Evolutionary conservation across 1,284 basidiomycete species (phyloP).

Genomic region (Apiotrichum sp.): DNA sequence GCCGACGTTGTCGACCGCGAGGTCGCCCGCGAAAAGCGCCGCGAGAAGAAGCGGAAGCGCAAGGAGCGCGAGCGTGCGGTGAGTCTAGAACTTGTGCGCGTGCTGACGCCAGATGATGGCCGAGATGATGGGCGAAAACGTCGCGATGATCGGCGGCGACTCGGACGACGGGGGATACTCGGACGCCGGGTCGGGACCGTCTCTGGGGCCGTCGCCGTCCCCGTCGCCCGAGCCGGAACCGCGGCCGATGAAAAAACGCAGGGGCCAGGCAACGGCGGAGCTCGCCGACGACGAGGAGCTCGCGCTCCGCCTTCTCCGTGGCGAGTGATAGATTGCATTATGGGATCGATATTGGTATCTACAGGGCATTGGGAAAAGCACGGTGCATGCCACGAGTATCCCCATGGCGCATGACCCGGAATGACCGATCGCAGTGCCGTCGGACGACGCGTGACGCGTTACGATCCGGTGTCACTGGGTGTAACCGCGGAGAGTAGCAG

Average conservation of each 20-base stretch:
- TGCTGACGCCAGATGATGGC: constrained; percentile 14
- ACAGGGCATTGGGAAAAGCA: too few species aligned
- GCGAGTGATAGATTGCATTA: constrained; percentile 2
- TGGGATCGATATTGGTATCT: too few species aligned
- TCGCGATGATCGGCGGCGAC: constrained; percentile 17
- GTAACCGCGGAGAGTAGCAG: too few species aligned
- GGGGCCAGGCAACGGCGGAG: constrained; percentile 4
- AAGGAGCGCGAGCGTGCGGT: constrained; percentile 74
- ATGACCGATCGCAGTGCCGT: too few species aligned
- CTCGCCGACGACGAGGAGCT: constrained; percentile 46
- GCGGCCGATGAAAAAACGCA: constrained; percentile 12
- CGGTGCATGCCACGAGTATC: too few species aligned
- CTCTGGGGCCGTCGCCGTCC: constrained; percentile 3
- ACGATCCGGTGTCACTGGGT: too few species aligned
- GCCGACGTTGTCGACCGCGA: constrained; percentile 71
- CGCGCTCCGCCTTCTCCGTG: constrained; percentile 39
- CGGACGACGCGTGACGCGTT: too few species aligned
- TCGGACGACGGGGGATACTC: not conserved
- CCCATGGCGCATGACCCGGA: too few species aligned
- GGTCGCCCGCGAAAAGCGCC: constrained; percentile 78
- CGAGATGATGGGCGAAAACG: constrained; percentile 5
- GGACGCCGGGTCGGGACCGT: constrained; percentile 5
- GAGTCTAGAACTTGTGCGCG: constrained; percentile 13
- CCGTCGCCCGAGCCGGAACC: constrained; percentile 10
- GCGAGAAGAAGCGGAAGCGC: constrained; percentile 73